Evolutionary conservation across 176 grass and related monocot genomes (phyloP).

Genomic region (Zea luxurians): DNA sequence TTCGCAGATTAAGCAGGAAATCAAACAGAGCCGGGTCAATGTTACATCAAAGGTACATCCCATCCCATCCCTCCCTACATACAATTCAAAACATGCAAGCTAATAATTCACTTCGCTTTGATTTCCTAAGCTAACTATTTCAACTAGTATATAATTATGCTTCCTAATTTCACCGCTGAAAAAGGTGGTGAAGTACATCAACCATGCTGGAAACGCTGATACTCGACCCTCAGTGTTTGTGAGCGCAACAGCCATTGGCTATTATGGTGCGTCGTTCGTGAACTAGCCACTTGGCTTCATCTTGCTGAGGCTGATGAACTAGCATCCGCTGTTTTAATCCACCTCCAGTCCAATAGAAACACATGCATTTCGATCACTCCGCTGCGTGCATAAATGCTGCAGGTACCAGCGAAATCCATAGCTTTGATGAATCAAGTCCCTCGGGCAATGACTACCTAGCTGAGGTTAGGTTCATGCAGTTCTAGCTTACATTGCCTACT

Average conservation of each 20-base stretch:
- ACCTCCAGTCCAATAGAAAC: background rate
- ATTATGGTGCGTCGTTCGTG: constrained; percentile 59
- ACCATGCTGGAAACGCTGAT: constrained; percentile 37
- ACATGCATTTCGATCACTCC: background rate
- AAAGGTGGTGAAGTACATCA: constrained; percentile 79
- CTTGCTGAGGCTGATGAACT: background rate
- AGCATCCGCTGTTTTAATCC: background rate
- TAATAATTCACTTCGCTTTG: background rate
- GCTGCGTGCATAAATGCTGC: background rate
- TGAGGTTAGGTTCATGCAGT: constrained; percentile 51
- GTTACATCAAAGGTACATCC: constrained; percentile 68
- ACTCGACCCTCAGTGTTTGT: constrained; percentile 72
- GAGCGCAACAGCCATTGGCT: constrained; percentile 94
- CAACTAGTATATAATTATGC: background rate
- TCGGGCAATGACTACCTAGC: constrained; percentile 87
- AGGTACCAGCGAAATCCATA: constrained; percentile 80
- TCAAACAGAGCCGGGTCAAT: constrained; percentile 77
- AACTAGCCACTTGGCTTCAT: background rate
- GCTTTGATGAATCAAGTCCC: constrained; percentile 81
- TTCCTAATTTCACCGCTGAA: constrained; percentile 30
- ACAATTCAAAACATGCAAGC: background rate
- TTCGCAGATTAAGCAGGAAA: constrained; percentile 80
- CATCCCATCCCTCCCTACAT: background rate
- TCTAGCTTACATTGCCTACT: background rate
- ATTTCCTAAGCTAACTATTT: background rate